Conservation (phyloP, 2,329 filamentous ascomycete species). For the Clonostachys chloroleuca region DNA sequence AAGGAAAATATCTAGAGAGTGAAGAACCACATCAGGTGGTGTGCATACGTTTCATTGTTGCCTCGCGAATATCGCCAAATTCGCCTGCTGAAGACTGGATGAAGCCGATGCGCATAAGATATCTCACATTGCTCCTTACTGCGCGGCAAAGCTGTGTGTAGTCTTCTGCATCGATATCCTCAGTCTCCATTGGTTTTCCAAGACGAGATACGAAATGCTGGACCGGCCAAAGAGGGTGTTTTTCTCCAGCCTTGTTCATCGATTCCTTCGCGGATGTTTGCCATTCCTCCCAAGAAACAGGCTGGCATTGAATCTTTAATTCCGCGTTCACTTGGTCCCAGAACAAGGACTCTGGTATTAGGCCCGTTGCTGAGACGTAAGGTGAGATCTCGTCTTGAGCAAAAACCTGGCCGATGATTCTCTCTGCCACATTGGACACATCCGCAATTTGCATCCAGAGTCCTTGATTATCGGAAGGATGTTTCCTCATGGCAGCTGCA, state of each 20-base stretch:
- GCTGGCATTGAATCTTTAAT: slow-evolving; percentile 5
- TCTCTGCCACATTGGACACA: slow-evolving; percentile 6
- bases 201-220: slow-evolving; percentile 11
- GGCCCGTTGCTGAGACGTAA: slow-evolving; percentile 5
- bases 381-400: not conserved
- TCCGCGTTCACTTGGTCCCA: slow-evolving; percentile 9
- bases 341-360: slow-evolving; percentile 9
- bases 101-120: slow-evolving; percentile 6
- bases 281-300: slow-evolving; percentile 8
- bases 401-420: slow-evolving; percentile 1
- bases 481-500: slow-evolving; percentile 5
- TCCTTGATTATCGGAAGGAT: slow-evolving; percentile 4
- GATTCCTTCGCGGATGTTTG: slow-evolving; percentile 1
- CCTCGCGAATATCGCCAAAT: too few species aligned
- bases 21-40: too few species aligned
- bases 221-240: slow-evolving; percentile 15
- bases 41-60: too few species aligned
- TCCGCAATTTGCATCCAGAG: slow-evolving; percentile 10
- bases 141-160: not conserved
- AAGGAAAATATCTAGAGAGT: too few species aligned
- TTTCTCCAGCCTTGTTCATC: slow-evolving; percentile 5
- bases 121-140: slow-evolving; percentile 6
- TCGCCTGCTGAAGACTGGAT: slow-evolving; percentile 27
- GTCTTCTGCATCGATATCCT: not conserved
- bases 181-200: not conserved